Base-by-base conservation (phyloP, 1,284 basidiomycete species). In the Cerrena zonata region DNA sequence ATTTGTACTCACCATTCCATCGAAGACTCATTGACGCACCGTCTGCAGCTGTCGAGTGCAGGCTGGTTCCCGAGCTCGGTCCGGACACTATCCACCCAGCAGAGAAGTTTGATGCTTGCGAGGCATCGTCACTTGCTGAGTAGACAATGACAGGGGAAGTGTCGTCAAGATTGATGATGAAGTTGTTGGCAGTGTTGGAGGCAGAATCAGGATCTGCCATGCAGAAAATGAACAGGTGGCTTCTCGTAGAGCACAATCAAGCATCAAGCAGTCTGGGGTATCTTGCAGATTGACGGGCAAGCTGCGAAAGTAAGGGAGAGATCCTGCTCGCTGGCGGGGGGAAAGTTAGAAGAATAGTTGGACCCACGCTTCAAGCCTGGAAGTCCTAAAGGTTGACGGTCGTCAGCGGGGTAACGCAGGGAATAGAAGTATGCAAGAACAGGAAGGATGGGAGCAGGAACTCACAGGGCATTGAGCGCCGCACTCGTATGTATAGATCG, bases 101-200 rank as follows among this genome's bases (percentile, higher is more conserved):
- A n/a, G 65, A 59, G 47, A 78, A 58, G 58, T 78, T 70, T 1
- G 77, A 69, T 13, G 69, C 64, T 27, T 73, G 68, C 50, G 77
- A 66, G 15, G 77, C 79, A 62, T 82, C 78, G 44, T 69, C 59
- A 52, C 76, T n/a, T 19, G 86, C 86, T 50, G 67, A 71, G 68
- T 86, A 89, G 37, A 61, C 60, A 58, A 89, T 69, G 43, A 72
- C 64, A 12, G 86, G 86, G 27, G 85, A 86, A 47, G 79, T 78
- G 63, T 88, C 79, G 65, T 84, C 78, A 61, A 89, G 70, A 51
- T 68, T 64, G 66, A 87, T 69, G 58, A 73, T 69, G 58, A 79
- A 71, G 52, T 63, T 61, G 57, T 48, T 49, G 52, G 58, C 44
- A 19, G 41, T 43, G 53, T 36, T 37, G 45, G 27, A 44, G 38